Evolutionary conservation across 129 eudicot genomes (phyloP).

Genomic region (Oenanthe sinensis): DNA sequence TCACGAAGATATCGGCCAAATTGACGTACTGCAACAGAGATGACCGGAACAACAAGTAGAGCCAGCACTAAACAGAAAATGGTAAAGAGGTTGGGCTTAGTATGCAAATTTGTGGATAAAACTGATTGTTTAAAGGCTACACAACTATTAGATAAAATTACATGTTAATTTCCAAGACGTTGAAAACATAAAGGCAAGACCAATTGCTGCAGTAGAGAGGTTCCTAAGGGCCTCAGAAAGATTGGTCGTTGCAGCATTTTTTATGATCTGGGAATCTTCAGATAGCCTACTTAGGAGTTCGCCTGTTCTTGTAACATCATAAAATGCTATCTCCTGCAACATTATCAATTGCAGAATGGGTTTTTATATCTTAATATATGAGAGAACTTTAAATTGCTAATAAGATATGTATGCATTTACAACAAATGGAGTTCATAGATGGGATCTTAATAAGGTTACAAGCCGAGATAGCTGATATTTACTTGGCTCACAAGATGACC

Average conservation of each 20-base stretch:
- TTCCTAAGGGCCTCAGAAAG: constrained; percentile 54
- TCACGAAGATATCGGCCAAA: constrained; percentile 90
- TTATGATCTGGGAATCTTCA: constrained; percentile 60
- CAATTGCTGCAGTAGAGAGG: constrained; percentile 29
- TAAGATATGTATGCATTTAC: neutral
- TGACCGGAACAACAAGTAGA: constrained; percentile 69
- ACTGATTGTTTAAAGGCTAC: neutral
- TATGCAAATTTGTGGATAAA: neutral
- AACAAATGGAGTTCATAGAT: neutral
- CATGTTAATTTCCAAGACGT: constrained; percentile 96
- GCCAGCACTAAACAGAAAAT: constrained; percentile 52
- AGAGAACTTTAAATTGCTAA: neutral
- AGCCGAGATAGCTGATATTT: constrained; percentile 8
- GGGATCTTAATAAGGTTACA: neutral
- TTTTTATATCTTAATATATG: neutral
- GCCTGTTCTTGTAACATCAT: constrained; percentile 60
- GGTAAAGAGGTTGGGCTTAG: constrained; percentile 9
- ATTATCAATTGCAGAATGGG: neutral
- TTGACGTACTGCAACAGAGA: constrained; percentile 71
- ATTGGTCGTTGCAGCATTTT: constrained; percentile 61
- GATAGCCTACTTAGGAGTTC: constrained; percentile 54
- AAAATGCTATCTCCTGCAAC: constrained; percentile 56
- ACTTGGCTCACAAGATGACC: constrained; percentile 73
- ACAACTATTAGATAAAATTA: constrained; percentile 12
- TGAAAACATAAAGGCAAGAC: constrained; percentile 77